Conservation (phyloP, 495 filamentous ascomycete species). For the Bathelium albidoporum region DNA sequence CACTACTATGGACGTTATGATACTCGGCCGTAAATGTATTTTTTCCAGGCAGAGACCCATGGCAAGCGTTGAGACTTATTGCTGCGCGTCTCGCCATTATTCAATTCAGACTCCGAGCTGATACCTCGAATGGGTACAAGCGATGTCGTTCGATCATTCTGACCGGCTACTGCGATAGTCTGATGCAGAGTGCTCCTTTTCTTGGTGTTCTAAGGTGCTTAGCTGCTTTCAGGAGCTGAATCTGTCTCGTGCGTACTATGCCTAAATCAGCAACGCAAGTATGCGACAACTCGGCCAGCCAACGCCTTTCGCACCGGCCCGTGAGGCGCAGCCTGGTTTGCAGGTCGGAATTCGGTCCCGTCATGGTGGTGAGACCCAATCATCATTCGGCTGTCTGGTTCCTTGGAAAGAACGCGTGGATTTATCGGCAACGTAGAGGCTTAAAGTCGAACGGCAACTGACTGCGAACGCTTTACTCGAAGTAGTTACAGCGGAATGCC, state of each 20-base stretch:
- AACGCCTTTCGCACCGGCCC: neutral
- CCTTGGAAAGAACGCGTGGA: no score
- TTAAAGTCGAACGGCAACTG: neutral
- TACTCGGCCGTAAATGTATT: no score
- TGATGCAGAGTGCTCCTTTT: neutral
- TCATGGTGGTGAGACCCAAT: neutral
- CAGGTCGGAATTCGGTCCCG: neutral
- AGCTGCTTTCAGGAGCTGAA: neutral
- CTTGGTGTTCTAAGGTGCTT: neutral
- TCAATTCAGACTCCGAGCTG: neutral
- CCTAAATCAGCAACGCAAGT: neutral
- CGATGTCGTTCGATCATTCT: neutral
- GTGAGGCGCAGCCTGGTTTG: neutral
- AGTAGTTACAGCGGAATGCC: neutral
- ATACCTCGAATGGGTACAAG: neutral
- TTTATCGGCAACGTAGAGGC: neutral
- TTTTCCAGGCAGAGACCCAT: no score
- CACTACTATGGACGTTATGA: no score
- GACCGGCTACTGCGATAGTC: neutral
- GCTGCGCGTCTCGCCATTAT: no score
- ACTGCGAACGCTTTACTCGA: neutral
- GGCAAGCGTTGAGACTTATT: no score
- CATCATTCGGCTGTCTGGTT: neutral
- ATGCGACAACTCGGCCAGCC: neutral
- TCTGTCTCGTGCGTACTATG: neutral